Base-by-base conservation (phyloP, 257 asterid species). In the Solanum raphanifolium region DNA sequence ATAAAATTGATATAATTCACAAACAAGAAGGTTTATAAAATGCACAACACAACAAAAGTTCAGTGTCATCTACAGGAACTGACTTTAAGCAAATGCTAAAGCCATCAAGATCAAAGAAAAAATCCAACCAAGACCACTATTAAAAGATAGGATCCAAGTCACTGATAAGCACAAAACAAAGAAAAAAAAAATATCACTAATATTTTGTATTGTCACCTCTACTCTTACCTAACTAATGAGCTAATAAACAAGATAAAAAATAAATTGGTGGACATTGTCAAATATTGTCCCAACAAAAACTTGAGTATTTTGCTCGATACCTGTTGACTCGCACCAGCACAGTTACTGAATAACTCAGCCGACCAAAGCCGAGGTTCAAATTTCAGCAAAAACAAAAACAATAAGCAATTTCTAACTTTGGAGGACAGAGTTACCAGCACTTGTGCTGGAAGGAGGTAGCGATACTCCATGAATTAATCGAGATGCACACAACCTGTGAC, bases 101-200 rank as follows among this genome's bases (percentile, higher is more conserved):
- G 39, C 35, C 43, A 86, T 74, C 87, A 86, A 39, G 34, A 86
- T 29, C 46, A 69, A 52, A 86, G 46, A 69, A 69, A 69, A 55
- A 69, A 29, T 32, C 43, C 68, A 25, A 9, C 13, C 46, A 27
- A 41, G 32, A 74, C 32, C 83, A 46, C 32, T 69, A 74, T 85
- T 20, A 86, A 86, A 29, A 29, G 31, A 32, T 21, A 86, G 43
- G 27, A 85, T 85, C 87, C 87, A 85, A 85, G 82, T 41, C 87
- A 85, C 9, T 68, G 87, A 71, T n/a, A 85, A 29, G 68, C 85
- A 46, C 46, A 81, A 81, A 46, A 36, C 27, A 81, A 43, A 5
- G 34, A 38, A 3, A 38, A 39, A 66, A 85, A 68, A 68, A 27
- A 41, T 4, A 46, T 27, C 65, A 81, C 66, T 13, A 81, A 35